Conservation (phyloP, 371 early-diverging fungal species). For the Saksenaea vasiformis region DNA sequence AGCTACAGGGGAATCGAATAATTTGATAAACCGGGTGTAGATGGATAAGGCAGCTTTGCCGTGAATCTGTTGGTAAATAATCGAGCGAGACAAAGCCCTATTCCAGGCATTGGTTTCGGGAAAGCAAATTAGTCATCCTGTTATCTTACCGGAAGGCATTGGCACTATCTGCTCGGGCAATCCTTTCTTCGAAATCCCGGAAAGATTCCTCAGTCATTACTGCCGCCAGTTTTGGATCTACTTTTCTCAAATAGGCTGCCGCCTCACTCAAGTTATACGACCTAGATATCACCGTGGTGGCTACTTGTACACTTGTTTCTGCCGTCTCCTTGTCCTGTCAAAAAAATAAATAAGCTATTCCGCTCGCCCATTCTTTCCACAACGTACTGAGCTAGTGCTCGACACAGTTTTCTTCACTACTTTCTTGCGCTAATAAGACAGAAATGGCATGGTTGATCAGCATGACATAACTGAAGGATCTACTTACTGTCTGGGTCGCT, state of each 20-base stretch:
- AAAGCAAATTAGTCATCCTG: not conserved
- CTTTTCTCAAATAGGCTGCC: conserved; percentile 25
- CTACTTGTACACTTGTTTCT: not conserved
- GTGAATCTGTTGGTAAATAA: conserved; percentile 59
- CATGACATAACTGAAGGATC: too few species aligned
- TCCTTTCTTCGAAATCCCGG: conserved; percentile 12
- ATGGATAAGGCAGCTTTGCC: conserved; percentile 54
- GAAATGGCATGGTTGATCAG: too few species aligned
- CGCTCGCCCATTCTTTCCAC: too few species aligned
- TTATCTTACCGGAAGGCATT: conserved; percentile 32
- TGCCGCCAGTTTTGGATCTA: conserved; percentile 35
- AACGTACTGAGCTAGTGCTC: too few species aligned
- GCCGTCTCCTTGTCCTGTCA: not conserved
- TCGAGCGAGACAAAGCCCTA: conserved; percentile 36
- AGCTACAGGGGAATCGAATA: conserved; percentile 32
- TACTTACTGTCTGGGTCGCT: too few species aligned
- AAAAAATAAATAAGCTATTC: too few species aligned
- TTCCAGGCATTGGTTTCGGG: not conserved
- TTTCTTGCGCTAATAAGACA: too few species aligned
- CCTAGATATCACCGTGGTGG: not conserved
- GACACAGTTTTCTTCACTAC: too few species aligned
- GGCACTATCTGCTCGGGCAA: conserved; percentile 7
- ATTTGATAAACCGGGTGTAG: conserved; percentile 34
- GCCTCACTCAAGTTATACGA: conserved; percentile 22
- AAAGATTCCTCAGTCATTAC: conserved; percentile 11